Evolutionary conservation across 805 yeast genomes (phyloP).

Genomic region (Candida coquimbonensis): DNA sequence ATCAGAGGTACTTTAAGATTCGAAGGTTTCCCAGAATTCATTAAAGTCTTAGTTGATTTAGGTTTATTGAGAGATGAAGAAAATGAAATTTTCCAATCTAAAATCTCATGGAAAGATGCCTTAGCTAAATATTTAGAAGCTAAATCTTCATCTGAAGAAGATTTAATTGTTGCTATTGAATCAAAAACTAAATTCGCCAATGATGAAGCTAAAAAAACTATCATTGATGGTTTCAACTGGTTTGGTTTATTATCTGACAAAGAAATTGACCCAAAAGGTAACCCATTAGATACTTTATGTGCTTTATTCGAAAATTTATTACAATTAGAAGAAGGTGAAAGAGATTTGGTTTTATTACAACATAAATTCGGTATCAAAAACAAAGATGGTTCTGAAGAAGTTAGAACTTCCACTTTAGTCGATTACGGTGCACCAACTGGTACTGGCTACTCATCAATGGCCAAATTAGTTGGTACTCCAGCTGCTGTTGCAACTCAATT

Average conservation of each 20-base stretch:
- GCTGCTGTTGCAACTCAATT: conserved; percentile 92
- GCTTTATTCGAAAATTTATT: conserved; percentile 91
- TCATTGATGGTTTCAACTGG: conserved; percentile 87
- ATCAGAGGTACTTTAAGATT: conserved; percentile 95
- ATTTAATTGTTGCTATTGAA: conserved; percentile 68
- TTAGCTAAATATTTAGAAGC: conserved; percentile 71
- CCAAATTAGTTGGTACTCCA: conserved; percentile 96
- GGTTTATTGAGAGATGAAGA: conserved; percentile 84
- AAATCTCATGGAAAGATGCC: conserved; percentile 85
- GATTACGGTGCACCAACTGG: conserved; percentile 81
- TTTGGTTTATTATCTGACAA: conserved; percentile 81
- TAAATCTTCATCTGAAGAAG: conserved; percentile 59
- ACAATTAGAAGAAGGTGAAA: conserved; percentile 94
- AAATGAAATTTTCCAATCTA: conserved; percentile 47
- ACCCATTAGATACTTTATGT: conserved; percentile 93
- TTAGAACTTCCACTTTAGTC: conserved; percentile 91
- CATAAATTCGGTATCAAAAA: conserved; percentile 97
- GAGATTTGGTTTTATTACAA: conserved; percentile 91
- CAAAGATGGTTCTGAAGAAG: conserved; percentile 87
- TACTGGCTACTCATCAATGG: conserved; percentile 96
- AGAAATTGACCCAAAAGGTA: conserved; percentile 79
- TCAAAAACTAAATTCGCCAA: conserved; percentile 74
- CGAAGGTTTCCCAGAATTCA: conserved; percentile 98
- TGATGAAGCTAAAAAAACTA: conserved; percentile 77
- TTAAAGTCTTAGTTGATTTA: conserved; percentile 88